Conservation (phyloP, 371 early-diverging fungal species). For the Rhizopus microsporus region DNA sequence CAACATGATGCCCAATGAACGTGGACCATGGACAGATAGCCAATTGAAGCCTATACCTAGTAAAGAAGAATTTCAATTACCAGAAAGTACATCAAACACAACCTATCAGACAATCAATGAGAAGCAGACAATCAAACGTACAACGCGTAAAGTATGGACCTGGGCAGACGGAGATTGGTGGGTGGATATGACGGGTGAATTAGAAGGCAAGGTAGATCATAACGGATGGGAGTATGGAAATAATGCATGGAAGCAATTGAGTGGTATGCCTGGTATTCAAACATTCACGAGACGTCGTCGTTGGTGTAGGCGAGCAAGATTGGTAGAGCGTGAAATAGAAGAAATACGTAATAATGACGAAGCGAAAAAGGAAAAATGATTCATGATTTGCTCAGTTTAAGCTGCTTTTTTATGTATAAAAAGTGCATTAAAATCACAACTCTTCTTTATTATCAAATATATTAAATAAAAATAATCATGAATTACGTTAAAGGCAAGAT, state of each 20-base stretch:
- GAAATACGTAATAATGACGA: conserved; percentile 2
- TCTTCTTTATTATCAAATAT: too few relatives aligned
- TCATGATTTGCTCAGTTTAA: background rate
- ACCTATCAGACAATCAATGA: conserved; percentile 5
- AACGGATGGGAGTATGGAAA: conserved; percentile 55
- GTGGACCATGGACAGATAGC: conserved; percentile 42
- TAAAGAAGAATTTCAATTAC: conserved; percentile 42
- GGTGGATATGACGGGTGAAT: conserved; percentile 52
- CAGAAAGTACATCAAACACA: conserved; percentile 22
- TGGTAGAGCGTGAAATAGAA: conserved; percentile 33
- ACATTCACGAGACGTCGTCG: conserved; percentile 48
- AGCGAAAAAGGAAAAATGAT: conserved; percentile 9
- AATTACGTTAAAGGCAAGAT: conserved; percentile 28
- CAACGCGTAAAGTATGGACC: conserved; percentile 36
- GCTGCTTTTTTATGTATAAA: too few relatives aligned
- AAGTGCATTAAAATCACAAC: background rate
- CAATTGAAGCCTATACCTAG: conserved; percentile 33
- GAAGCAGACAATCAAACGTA: conserved; percentile 15
- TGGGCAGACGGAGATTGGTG: conserved; percentile 55
- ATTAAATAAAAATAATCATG: conserved; percentile 17
- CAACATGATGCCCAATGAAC: conserved; percentile 51
- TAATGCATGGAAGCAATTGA: conserved; percentile 48
- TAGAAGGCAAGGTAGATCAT: conserved; percentile 39
- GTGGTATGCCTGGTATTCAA: conserved; percentile 38
- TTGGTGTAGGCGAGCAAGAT: conserved; percentile 47